These are phyloP conservation scores for Geoglossum cookeanum DNA, from an alignment of 2,329 filamentous ascomycete species.

Conservation along the genomic window DNA sequence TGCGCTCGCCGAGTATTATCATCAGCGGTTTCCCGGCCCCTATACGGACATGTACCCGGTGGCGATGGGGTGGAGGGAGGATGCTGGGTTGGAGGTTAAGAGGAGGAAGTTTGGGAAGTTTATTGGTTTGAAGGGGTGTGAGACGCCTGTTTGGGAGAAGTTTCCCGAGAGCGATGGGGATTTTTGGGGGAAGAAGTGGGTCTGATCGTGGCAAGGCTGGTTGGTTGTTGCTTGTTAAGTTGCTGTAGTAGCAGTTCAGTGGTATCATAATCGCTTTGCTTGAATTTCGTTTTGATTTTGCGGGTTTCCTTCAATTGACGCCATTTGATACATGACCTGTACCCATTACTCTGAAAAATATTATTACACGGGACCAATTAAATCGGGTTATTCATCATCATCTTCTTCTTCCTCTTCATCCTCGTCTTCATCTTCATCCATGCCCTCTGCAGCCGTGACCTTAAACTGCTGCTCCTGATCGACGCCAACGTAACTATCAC, in stretches of 20 bases:
- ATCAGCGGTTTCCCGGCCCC: not conserved
- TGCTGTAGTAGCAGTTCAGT: not conserved
- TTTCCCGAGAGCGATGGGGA: not conserved
- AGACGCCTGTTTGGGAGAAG: not conserved
- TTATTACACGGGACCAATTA: not conserved
- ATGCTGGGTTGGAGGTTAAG: not conserved
- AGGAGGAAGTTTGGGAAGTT: conserved; percentile 3
- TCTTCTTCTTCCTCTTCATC: conserved; percentile 40
- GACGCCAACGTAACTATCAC: conserved; percentile 89
- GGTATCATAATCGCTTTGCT: not conserved
- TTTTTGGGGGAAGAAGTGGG: not conserved
- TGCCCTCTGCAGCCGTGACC: conserved; percentile 71
- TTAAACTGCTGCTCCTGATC: conserved; percentile 88
- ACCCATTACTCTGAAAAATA: not conserved
- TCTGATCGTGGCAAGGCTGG: too few relatives aligned
- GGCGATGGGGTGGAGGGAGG: not conserved
- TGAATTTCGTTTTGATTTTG: too few relatives aligned
- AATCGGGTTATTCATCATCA: not conserved
- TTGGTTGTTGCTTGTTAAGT: not conserved
- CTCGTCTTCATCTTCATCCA: conserved; percentile 85
- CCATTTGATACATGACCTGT: not conserved
- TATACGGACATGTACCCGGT: not conserved
- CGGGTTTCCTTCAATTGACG: too few relatives aligned
- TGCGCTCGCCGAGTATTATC: not conserved
- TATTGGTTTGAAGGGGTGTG: conserved; percentile 2